Conservation (phyloP, 1,284 basidiomycete genomes). For the Sphaerobolus stellatus region DNA sequence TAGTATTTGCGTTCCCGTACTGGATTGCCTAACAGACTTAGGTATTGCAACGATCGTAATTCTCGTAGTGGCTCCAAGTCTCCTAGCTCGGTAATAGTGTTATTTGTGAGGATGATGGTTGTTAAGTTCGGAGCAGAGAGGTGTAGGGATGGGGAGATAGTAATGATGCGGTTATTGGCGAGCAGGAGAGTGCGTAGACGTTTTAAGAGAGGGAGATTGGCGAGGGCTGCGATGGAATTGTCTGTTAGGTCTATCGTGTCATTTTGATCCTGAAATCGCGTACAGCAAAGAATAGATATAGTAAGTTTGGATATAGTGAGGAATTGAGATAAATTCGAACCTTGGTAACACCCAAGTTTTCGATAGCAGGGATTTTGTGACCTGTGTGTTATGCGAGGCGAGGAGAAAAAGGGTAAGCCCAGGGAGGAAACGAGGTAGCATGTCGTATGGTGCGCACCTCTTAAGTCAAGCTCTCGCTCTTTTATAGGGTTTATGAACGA, state of each 20-base stretch:
- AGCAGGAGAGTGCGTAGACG: constrained; percentile 79
- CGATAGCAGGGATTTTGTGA: constrained; percentile 96
- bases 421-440: constrained; percentile 15
- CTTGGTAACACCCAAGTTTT: constrained; percentile 98
- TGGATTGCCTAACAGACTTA: constrained; percentile 88
- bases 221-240: constrained; percentile 88
- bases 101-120: constrained; percentile 79
- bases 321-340: constrained; percentile 43
- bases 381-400: constrained; percentile 53
- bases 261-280: constrained; percentile 70
- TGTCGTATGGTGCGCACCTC: constrained; percentile 61
- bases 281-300: constrained; percentile 6
- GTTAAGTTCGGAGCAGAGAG: constrained; percentile 83
- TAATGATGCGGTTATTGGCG: constrained; percentile 85
- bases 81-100: constrained; percentile 73
- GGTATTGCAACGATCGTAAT: constrained; percentile 75
- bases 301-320: constrained; percentile 19
- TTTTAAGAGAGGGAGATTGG: constrained; percentile 82
- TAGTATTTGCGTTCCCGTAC: constrained; percentile 94
- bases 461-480: constrained; percentile 91
- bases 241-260: constrained; percentile 96
- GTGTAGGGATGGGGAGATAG: constrained; percentile 78
- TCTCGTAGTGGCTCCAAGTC: constrained; percentile 84
- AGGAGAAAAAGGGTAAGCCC: too few species aligned
- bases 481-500: constrained; percentile 87